phyloP scores from a whole-genome alignment of 2,329 filamentous ascomycete species.

The Chalara sp. region DNA sequence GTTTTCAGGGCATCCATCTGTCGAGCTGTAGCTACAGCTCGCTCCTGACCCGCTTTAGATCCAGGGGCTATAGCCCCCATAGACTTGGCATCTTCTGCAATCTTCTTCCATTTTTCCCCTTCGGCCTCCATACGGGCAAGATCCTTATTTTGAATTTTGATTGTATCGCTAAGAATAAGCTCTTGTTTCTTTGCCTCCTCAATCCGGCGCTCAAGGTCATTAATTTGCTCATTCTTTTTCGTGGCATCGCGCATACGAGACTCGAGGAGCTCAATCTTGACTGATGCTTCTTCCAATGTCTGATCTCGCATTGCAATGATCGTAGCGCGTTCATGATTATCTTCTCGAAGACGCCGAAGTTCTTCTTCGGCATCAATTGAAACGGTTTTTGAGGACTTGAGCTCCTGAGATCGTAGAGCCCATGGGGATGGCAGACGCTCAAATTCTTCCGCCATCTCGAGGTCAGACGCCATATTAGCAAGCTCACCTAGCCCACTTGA shows the following conservation, averaged over 20 bases:
- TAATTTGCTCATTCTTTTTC: constrained; percentile 66
- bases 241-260: constrained; percentile 78
- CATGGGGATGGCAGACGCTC: constrained; percentile 73
- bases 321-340: constrained; percentile 70
- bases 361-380: constrained; percentile 82
- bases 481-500: constrained; percentile 63
- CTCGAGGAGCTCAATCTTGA: constrained; percentile 90
- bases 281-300: constrained; percentile 76
- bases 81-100: constrained; percentile 55
- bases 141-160: constrained; percentile 62
- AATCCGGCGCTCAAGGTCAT: constrained; percentile 55
- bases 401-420: constrained; percentile 72
- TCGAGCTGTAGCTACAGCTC: constrained; percentile 61
- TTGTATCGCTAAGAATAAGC: constrained; percentile 51
- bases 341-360: constrained; percentile 70
- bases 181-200: constrained; percentile 44
- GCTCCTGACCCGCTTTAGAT: constrained; percentile 54
- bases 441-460: constrained; percentile 72
- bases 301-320: constrained; percentile 69
- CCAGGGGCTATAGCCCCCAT: constrained; percentile 40
- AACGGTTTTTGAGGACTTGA: constrained; percentile 74
- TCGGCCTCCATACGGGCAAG: constrained; percentile 58
- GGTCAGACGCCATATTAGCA: constrained; percentile 60
- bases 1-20: constrained; percentile 67
- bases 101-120: constrained; percentile 65